phyloP scores from a whole-genome alignment of 805 yeast species.

The Helenozyma rhizophorensis region DNA sequence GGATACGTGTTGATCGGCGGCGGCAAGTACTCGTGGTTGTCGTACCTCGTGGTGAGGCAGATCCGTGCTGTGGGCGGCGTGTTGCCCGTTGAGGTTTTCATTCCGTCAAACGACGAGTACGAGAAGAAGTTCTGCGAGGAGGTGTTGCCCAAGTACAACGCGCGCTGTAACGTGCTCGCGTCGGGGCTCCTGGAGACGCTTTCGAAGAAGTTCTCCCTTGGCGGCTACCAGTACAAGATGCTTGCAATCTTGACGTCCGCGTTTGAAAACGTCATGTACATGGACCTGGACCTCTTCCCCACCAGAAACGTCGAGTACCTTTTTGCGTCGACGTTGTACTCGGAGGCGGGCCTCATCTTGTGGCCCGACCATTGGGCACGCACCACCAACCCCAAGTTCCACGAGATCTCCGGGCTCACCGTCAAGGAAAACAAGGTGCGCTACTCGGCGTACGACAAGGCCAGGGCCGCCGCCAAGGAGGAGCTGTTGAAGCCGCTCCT shows the following conservation, averaged over 20 bases:
- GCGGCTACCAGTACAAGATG: slow-evolving; percentile 50
- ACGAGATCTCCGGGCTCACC: slow-evolving; percentile 45
- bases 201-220: slow-evolving; percentile 21
- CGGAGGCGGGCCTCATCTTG: slow-evolving; percentile 45
- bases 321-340: slow-evolving; percentile 41
- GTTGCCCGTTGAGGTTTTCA: slow-evolving; percentile 50
- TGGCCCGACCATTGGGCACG: slow-evolving; percentile 77
- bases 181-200: slow-evolving; percentile 14
- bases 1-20: slow-evolving; percentile 53
- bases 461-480: slow-evolving; percentile 32
- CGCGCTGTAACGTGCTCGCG: slow-evolving; percentile 45
- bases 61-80: slow-evolving; percentile 39
- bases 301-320: slow-evolving; percentile 40
- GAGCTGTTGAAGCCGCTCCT: slow-evolving; percentile 19
- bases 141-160: slow-evolving; percentile 40
- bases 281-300: slow-evolving; percentile 52
- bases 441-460: slow-evolving; percentile 30
- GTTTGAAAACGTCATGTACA: slow-evolving; percentile 43
- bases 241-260: slow-evolving; percentile 59
- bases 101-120: slow-evolving; percentile 41
- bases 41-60: slow-evolving; percentile 46
- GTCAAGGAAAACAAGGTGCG: slow-evolving; percentile 32
- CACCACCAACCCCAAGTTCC: slow-evolving; percentile 58
- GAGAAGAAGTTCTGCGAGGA: slow-evolving; percentile 44
- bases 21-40: slow-evolving; percentile 47